phyloP scores from a whole-genome alignment of 2,329 filamentous ascomycete genomes.

The Penicillium italicum region DNA sequence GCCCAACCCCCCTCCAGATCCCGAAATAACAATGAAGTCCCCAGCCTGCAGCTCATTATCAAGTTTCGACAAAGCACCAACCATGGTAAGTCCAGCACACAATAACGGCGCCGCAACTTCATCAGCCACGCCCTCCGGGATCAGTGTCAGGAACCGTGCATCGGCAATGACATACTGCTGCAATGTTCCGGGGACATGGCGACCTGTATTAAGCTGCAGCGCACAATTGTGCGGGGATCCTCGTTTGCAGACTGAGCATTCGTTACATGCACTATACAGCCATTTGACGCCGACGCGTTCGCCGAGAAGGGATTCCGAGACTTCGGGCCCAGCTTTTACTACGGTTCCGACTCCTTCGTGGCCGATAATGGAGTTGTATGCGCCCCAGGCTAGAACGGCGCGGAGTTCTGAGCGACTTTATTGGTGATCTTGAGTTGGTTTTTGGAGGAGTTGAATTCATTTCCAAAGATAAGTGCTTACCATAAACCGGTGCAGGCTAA shows the following conservation, averaged over 20 bases:
- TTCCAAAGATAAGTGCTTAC: constrained; percentile 1
- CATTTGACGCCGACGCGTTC: constrained; percentile 25
- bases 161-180: constrained; percentile 27
- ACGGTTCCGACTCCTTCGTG: constrained; percentile 27
- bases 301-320: constrained; percentile 12
- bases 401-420: constrained; percentile 26
- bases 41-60: constrained; percentile 20
- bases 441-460: background rate
- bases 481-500: constrained; percentile 24
- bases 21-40: constrained; percentile 46
- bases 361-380: constrained; percentile 27
- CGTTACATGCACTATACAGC: constrained; percentile 24
- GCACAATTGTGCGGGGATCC: constrained; percentile 21
- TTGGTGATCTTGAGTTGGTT: background rate
- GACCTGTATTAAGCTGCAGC: constrained; percentile 23
- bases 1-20: constrained; percentile 52
- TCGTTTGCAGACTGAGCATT: constrained; percentile 22
- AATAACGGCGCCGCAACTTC: constrained; percentile 20
- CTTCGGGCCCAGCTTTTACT: constrained; percentile 12
- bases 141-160: constrained; percentile 19
- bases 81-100: constrained; percentile 23
- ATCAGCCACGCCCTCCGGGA: constrained; percentile 16
- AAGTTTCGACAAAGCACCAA: constrained; percentile 17
- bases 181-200: constrained; percentile 25
- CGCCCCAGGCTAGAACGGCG: constrained; percentile 20